Conservation (phyloP, 31 red algal genomes). For the Endocladia muricata region DNA sequence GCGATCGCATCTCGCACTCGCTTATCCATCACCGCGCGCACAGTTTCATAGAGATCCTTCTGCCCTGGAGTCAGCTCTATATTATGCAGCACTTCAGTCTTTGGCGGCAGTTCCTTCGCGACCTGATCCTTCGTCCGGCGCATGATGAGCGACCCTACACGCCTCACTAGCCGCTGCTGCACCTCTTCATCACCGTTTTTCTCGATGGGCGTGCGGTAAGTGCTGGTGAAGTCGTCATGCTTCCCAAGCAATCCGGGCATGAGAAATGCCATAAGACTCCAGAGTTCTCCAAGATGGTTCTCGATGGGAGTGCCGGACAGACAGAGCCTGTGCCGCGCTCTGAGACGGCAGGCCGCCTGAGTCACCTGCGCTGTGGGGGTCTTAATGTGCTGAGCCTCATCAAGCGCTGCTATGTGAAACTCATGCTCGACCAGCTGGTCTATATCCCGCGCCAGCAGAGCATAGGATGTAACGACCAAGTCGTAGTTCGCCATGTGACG, state of each 20-base stretch:
- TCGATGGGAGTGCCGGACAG: constrained; percentile 32
- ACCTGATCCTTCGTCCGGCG: constrained; percentile 11
- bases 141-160: background rate
- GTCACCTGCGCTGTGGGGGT: background rate
- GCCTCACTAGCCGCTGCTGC: background rate
- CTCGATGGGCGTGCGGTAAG: constrained; percentile 1
- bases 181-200: background rate
- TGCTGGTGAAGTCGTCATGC: background rate
- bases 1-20: background rate
- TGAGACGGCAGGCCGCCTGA: constrained; percentile 16
- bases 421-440: background rate
- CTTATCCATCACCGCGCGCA: background rate
- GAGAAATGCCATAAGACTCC: background rate
- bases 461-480: constrained; percentile 32
- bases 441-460: background rate
- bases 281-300: constrained; percentile 24
- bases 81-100: background rate
- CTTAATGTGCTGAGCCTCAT: constrained; percentile 40
- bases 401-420: constrained; percentile 11
- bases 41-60: constrained; percentile 12
- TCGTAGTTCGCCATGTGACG: background rate
- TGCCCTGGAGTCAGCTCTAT: constrained; percentile 1
- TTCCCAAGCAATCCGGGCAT: background rate
- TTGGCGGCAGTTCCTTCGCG: constrained; percentile 11
- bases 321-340: constrained; percentile 8